Evolutionary conservation across 192 early-diverging fungal genomes (phyloP).

Genomic region (Umbelopsis vinacea): DNA sequence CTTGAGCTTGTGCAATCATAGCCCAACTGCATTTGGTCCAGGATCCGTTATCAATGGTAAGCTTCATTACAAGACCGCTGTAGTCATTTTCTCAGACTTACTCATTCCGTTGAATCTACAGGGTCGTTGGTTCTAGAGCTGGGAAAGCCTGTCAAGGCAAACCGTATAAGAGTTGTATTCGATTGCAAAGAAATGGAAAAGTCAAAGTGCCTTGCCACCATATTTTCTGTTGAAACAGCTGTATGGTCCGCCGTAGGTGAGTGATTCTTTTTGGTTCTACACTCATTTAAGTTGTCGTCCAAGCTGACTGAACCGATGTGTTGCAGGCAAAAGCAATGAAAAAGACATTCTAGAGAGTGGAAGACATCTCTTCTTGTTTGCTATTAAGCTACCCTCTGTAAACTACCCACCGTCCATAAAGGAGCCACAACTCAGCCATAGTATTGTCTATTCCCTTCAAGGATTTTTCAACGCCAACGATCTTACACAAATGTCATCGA

Average conservation of each 20-base stretch:
- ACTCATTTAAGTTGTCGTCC: not conserved
- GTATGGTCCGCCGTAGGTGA: slow-evolving; percentile 24
- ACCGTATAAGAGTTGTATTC: slow-evolving; percentile 29
- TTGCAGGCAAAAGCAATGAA: not conserved
- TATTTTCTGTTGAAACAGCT: slow-evolving; percentile 26
- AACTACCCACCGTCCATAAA: slow-evolving; percentile 38
- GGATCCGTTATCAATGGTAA: slow-evolving; percentile 36
- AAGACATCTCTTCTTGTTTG: slow-evolving; percentile 39
- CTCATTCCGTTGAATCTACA: not conserved
- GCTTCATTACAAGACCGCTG: not conserved
- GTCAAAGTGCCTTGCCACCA: not conserved
- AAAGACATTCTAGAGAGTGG: slow-evolving; percentile 23
- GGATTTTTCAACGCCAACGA: slow-evolving; percentile 20
- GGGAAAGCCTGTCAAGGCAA: slow-evolving; percentile 23
- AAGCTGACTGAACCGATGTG: not conserved
- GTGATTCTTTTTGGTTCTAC: not conserved
- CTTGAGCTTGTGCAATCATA: not conserved
- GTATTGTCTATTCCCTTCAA: slow-evolving; percentile 33
- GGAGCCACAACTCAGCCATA: slow-evolving; percentile 24
- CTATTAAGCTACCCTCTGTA: slow-evolving; percentile 35
- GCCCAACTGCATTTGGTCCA: slow-evolving; percentile 32
- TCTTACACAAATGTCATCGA: not conserved
- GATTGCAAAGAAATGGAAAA: slow-evolving; percentile 29
- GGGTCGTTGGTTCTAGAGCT: slow-evolving; percentile 33
- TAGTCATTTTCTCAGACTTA: not conserved